A percentile compares a stretch with the other conserved stretches of the same genome.
Evolutionary conservation across 495 filamentous ascomycete species (phyloP).

Genomic region (Collariella sp.): DNA sequence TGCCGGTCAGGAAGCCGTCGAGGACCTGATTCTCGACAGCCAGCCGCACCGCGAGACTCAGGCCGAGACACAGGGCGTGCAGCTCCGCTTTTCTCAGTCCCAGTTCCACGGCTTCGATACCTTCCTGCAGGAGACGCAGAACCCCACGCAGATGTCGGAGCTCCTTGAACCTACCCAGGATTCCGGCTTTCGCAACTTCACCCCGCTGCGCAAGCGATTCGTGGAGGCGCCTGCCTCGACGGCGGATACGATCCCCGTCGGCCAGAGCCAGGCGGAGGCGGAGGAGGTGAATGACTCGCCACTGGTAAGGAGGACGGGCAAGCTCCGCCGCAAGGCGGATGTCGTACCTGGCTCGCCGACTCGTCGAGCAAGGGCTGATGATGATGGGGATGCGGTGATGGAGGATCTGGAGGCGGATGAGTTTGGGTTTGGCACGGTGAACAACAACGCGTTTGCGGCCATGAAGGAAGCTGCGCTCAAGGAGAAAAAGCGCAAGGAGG

Average conservation of each 20-base stretch:
- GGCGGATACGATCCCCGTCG: constrained; percentile 56
- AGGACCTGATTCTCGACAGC: constrained; percentile 57
- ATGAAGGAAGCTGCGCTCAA: constrained; percentile 61
- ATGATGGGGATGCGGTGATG: constrained; percentile 49
- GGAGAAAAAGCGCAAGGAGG: constrained; percentile 42
- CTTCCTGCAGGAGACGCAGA: constrained; percentile 30
- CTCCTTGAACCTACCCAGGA: constrained; percentile 81
- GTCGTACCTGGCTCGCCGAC: constrained; percentile 13
- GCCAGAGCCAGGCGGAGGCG: constrained; percentile 27
- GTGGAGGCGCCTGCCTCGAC: constrained; percentile 57
- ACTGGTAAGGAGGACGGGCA: constrained; percentile 49
- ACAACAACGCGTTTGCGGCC: constrained; percentile 53
- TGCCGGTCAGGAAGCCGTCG: constrained; percentile 41
- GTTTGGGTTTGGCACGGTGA: constrained; percentile 21
- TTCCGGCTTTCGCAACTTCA: constrained; percentile 56
- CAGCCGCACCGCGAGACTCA: constrained; percentile 42
- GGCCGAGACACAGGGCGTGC: constrained; percentile 39
- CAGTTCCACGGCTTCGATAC: constrained; percentile 46
- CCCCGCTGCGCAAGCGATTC: constrained; percentile 53
- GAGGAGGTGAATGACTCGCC: constrained; percentile 48
- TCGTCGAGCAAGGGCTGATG: constrained; percentile 11
- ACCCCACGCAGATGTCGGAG: constrained; percentile 49
- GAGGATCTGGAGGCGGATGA: constrained; percentile 47
- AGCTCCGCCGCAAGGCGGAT: constrained; percentile 44
- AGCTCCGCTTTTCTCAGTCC: constrained; percentile 46